These are phyloP conservation scores for Trichomonascaceae sp. DNA, from an alignment of 1,139 yeast species.

Conservation along the genomic window DNA sequence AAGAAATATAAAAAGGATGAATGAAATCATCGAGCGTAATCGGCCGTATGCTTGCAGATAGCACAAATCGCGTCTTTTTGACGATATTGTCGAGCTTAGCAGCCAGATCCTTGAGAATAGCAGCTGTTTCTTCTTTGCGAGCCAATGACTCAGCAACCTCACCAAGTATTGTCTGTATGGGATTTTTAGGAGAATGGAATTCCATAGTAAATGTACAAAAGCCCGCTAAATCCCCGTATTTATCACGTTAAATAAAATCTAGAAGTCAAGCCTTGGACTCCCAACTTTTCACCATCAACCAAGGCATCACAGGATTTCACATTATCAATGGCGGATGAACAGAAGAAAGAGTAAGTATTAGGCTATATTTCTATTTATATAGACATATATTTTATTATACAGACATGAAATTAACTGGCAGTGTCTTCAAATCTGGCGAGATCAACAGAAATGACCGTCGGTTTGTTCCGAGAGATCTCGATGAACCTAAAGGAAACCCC, in stretches of 20 bases:
- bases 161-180: not conserved
- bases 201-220: not conserved
- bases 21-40: not conserved
- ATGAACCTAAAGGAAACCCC: constrained; percentile 57
- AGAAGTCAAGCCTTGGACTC: not conserved
- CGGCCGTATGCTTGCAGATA: not conserved
- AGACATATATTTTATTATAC: too few relatives aligned
- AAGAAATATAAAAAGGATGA: not conserved
- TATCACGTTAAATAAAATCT: not conserved
- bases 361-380: not conserved
- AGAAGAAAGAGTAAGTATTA: not conserved
- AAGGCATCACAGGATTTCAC: not conserved
- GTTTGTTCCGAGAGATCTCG: constrained; percentile 39
- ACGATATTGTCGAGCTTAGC: not conserved
- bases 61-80: not conserved
- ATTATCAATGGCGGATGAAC: not conserved
- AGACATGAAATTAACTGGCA: not conserved
- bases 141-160: not conserved
- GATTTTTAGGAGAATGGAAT: not conserved
- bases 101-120: not conserved
- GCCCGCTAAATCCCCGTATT: not conserved
- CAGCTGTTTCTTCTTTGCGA: not conserved
- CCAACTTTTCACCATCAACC: not conserved
- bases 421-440: not conserved
- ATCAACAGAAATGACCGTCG: constrained; percentile 37